These are phyloP conservation scores for Globisporangium viniferum DNA, from an alignment of 352 stramenopile species.

Conservation along the genomic window DNA sequence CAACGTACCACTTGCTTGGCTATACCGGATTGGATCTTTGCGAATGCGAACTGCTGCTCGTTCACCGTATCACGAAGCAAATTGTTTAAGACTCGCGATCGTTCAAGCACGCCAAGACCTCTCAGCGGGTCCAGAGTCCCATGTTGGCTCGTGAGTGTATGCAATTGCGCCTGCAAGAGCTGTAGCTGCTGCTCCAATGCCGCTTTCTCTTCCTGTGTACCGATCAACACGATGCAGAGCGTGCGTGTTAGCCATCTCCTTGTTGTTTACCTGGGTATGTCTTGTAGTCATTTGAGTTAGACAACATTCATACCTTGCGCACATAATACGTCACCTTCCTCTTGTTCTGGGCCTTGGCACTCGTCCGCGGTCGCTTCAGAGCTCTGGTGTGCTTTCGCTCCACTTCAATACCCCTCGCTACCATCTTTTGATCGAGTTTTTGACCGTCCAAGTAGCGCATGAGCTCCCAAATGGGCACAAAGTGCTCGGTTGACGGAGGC, in stretches of 20 bases:
- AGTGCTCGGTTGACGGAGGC: not conserved
- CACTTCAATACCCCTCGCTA: too few species aligned
- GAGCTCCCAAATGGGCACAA: not conserved
- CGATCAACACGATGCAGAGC: too few species aligned
- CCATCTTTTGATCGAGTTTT: not conserved
- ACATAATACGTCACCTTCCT: not conserved
- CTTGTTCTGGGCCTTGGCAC: not conserved
- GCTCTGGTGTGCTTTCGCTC: not conserved
- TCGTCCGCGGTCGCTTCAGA: not conserved
- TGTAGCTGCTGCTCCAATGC: slow-evolving; percentile 1
- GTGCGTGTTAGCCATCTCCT: not conserved
- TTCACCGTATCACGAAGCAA: not conserved
- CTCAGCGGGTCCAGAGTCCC: not conserved
- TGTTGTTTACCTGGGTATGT: too few species aligned
- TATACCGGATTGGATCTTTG: not conserved
- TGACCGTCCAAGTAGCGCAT: not conserved
- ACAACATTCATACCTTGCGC: not conserved
- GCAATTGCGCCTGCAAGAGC: not conserved
- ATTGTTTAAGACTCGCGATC: not conserved
- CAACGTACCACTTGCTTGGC: slow-evolving; percentile 3
- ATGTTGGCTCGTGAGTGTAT: not conserved
- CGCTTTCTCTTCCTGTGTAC: slow-evolving; percentile 8
- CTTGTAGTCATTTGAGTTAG: not conserved
- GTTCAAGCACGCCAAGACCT: not conserved
- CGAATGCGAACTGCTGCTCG: not conserved